Evolutionary conservation across 2,329 filamentous ascomycete genomes (phyloP).

Genomic region (Fusarium globosum): DNA sequence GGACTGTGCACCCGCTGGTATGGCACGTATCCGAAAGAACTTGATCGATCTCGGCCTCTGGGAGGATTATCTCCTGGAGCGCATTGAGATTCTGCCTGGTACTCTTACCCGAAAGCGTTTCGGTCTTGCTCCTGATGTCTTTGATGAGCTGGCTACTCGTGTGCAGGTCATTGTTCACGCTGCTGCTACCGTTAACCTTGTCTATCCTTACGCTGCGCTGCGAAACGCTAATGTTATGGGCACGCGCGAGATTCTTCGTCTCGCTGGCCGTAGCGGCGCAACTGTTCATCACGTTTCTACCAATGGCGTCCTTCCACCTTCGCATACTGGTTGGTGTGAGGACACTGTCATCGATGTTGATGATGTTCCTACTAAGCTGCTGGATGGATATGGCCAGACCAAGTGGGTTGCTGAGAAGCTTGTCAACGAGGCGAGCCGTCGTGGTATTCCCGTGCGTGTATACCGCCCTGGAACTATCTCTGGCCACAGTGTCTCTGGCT

Average conservation of each 20-base stretch:
- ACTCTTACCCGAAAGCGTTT: conserved; percentile 76
- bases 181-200: conserved; percentile 81
- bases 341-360: conserved; percentile 73
- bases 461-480: conserved; percentile 82
- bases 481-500: conserved; percentile 79
- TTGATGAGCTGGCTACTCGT: conserved; percentile 71
- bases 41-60: conserved; percentile 82
- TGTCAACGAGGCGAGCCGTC: conserved; percentile 73
- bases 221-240: conserved; percentile 81
- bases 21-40: conserved; percentile 79
- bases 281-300: conserved; percentile 84
- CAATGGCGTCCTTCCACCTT: conserved; percentile 81
- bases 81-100: conserved; percentile 79
- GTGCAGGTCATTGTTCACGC: conserved; percentile 82
- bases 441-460: conserved; percentile 77
- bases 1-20: conserved; percentile 72
- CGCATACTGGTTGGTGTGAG: conserved; percentile 76
- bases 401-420: conserved; percentile 86
- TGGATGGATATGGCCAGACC: conserved; percentile 81
- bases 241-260: conserved; percentile 78
- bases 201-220: conserved; percentile 83
- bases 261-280: conserved; percentile 74
- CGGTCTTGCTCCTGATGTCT: conserved; percentile 73
- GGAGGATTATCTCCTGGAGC: conserved; percentile 81
- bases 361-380: conserved; percentile 74